Evolutionary conservation across 345 rosid species (phyloP).

Genomic region (Aurinia saxatilis): DNA sequence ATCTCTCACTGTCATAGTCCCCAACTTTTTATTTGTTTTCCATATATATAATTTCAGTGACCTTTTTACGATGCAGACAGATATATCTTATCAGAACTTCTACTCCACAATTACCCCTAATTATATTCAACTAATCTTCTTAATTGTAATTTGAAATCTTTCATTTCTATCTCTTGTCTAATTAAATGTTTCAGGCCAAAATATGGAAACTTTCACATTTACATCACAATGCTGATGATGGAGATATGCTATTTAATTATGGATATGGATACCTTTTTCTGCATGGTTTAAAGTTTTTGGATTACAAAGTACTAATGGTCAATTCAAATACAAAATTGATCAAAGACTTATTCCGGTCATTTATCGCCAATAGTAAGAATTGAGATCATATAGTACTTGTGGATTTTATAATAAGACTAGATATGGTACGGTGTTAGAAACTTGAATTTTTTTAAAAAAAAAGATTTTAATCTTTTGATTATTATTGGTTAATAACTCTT

Average conservation of each 20-base stretch:
- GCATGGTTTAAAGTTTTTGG: background rate
- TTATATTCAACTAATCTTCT: conserved; percentile 1
- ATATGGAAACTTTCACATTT: background rate
- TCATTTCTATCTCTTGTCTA: background rate
- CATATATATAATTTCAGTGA: conserved; percentile 10
- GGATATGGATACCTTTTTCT: too few species aligned
- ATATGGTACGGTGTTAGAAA: background rate
- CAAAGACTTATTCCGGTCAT: background rate
- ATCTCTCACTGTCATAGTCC: conserved; percentile 40
- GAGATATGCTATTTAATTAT: background rate
- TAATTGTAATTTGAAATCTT: background rate
- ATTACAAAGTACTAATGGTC: background rate
- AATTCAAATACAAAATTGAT: background rate
- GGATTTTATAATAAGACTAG: background rate
- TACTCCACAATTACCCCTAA: conserved; percentile 2
- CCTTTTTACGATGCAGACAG: conserved; percentile 20
- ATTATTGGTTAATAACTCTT: too few species aligned
- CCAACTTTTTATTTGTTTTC: background rate
- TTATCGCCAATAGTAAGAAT: background rate
- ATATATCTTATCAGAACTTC: background rate
- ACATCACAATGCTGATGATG: background rate
- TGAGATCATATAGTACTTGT: background rate
- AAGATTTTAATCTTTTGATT: background rate
- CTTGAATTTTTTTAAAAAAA: background rate
- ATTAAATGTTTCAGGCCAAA: background rate